phyloP scores from a whole-genome alignment of 2,329 filamentous ascomycete species.

The Fragosphaeria purpurea region DNA sequence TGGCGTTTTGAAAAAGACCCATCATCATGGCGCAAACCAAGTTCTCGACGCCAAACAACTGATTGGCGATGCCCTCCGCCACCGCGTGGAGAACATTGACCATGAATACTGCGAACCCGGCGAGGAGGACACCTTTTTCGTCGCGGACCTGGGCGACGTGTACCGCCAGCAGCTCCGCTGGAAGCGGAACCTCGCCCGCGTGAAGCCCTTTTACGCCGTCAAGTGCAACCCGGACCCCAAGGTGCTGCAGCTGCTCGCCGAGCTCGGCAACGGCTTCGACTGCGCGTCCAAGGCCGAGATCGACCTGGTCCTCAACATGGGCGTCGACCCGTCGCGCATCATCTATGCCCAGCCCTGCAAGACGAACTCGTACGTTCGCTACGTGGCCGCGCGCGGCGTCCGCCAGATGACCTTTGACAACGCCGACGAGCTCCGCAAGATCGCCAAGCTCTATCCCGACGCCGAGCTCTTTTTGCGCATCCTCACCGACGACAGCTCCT shows the following conservation, averaged over 20 bases:
- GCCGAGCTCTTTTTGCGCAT: slow-evolving; percentile 93
- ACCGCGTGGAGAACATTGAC: slow-evolving; percentile 75
- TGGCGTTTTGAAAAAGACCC: slow-evolving; percentile 34
- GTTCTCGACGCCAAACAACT: slow-evolving; percentile 58
- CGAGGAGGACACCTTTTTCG: slow-evolving; percentile 96
- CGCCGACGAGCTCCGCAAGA: slow-evolving; percentile 94
- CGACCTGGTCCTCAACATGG: slow-evolving; percentile 75
- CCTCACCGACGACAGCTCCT: slow-evolving; percentile 89
- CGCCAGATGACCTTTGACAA: slow-evolving; percentile 99
- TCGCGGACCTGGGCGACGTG: slow-evolving; percentile 94
- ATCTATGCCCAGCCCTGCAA: slow-evolving; percentile 99
- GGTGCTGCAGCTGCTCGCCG: slow-evolving; percentile 77
- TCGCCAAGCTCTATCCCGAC: slow-evolving; percentile 79
- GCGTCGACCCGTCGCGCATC: slow-evolving; percentile 79
- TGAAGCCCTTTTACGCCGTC: slow-evolving; percentile 97
- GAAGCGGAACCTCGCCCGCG: slow-evolving; percentile 86
- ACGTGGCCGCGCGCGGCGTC: slow-evolving; percentile 73
- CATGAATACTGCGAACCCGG: slow-evolving; percentile 80
- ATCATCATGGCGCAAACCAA: slow-evolving; percentile 26
- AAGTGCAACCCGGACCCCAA: slow-evolving; percentile 96
- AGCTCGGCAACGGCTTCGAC: slow-evolving; percentile 89
- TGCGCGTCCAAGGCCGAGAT: slow-evolving; percentile 98
- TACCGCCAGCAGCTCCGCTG: slow-evolving; percentile 98
- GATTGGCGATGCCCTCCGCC: slow-evolving; percentile 78
- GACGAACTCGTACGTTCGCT: slow-evolving; percentile 94